phyloP scores from a whole-genome alignment of 331 rosid species.

The Stylosanthes scabra region DNA sequence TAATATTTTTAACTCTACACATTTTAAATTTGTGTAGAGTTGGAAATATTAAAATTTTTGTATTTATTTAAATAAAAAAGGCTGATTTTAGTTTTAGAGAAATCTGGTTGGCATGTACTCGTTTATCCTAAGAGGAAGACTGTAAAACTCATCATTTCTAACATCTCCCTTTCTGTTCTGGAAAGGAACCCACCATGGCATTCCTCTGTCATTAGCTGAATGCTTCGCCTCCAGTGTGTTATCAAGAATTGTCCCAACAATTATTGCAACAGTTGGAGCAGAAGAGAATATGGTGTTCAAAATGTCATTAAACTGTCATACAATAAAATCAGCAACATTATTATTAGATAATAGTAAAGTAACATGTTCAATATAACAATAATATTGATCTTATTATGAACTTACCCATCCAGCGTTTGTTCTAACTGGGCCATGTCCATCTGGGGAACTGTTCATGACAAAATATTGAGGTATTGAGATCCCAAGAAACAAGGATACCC shows the following conservation, averaged over 20 bases:
- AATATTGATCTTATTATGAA: neutral
- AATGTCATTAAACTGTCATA: slow-evolving; percentile 81
- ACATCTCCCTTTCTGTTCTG: slow-evolving; percentile 80
- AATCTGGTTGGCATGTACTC: slow-evolving; percentile 79
- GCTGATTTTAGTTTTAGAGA: slow-evolving; percentile 34
- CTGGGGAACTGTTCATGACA: slow-evolving; percentile 55
- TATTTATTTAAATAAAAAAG: neutral
- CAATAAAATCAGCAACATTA: slow-evolving; percentile 13
- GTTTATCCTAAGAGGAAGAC: slow-evolving; percentile 68
- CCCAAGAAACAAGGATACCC: slow-evolving; percentile 83
- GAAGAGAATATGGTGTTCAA: slow-evolving; percentile 89
- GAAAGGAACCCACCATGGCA: slow-evolving; percentile 90
- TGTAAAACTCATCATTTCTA: slow-evolving; percentile 80
- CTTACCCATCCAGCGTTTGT: slow-evolving; percentile 61
- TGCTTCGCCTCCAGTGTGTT: slow-evolving; percentile 71
- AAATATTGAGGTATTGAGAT: slow-evolving; percentile 95
- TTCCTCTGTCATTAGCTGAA: slow-evolving; percentile 67
- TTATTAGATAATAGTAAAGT: slow-evolving; percentile 23
- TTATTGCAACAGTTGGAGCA: slow-evolving; percentile 81
- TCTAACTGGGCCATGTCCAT: slow-evolving; percentile 76
- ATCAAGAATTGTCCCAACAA: slow-evolving; percentile 81
- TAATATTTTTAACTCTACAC: too few relatives aligned
- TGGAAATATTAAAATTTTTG: too few relatives aligned
- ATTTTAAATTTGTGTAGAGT: too few relatives aligned
- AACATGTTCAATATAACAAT: neutral